phyloP scores from a whole-genome alignment of 1,284 basidiomycete genomes.

The Athelia psychrophila region DNA sequence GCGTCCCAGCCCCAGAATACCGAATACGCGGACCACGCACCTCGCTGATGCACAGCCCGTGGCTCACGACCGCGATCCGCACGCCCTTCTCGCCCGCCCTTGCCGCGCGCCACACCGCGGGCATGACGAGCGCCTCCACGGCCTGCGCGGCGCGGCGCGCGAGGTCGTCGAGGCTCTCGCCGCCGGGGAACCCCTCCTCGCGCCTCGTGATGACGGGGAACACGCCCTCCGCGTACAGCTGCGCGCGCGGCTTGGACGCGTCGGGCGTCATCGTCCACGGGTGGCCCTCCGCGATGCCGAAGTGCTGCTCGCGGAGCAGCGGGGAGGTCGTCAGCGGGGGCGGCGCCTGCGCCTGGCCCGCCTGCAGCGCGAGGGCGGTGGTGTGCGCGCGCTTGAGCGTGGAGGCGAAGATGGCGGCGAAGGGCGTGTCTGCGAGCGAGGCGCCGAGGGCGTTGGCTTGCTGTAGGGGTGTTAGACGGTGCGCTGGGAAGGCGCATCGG shows the following conservation, averaged over 20 bases:
- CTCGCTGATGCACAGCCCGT: conserved; percentile 77
- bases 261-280: conserved; percentile 34
- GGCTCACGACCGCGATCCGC: conserved; percentile 76
- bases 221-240: conserved; percentile 48
- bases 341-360: conserved; percentile 41
- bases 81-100: conserved; percentile 34
- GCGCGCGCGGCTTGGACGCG: conserved; percentile 36
- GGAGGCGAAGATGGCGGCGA: conserved; percentile 77
- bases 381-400: conserved; percentile 74
- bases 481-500: neutral
- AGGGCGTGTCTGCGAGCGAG: conserved; percentile 52
- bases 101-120: conserved; percentile 46
- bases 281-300: conserved; percentile 74
- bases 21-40: neutral
- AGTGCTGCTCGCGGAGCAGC: conserved; percentile 65
- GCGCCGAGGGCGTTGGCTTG: conserved; percentile 81
- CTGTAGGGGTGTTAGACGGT: conserved; percentile 37
- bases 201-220: conserved; percentile 50
- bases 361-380: conserved; percentile 65
- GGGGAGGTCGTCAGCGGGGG: conserved; percentile 50
- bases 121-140: conserved; percentile 60
- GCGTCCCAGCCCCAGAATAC: neutral
- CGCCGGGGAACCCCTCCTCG: conserved; percentile 62
- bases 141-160: conserved; percentile 54
- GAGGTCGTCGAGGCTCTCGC: conserved; percentile 74